phyloP scores from a whole-genome alignment of 2,329 filamentous ascomycete species.

The Pseudofabraea citricarpa region DNA sequence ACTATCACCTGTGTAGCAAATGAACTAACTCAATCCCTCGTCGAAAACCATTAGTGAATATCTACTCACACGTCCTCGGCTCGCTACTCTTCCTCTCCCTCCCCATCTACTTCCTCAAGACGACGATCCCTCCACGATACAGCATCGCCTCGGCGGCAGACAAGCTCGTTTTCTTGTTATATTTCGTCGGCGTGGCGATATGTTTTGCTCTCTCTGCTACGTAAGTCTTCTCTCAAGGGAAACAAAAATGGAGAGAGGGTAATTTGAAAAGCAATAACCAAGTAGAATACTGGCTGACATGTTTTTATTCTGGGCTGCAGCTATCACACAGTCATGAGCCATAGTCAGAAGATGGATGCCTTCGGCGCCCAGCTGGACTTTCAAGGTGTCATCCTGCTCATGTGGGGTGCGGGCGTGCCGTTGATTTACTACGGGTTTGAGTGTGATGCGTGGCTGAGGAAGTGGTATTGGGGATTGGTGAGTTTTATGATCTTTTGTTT shows the following conservation, averaged over 20 bases:
- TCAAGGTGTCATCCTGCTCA: constrained; percentile 55
- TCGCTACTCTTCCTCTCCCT: constrained; percentile 34
- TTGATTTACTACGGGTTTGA: constrained; percentile 52
- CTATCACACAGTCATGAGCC: constrained; percentile 53
- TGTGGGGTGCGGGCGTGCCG: constrained; percentile 57
- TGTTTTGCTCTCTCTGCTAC: constrained; percentile 42
- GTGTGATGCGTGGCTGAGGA: constrained; percentile 28
- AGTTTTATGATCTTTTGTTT: too few species aligned
- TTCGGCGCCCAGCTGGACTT: constrained; percentile 57
- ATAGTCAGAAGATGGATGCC: constrained; percentile 42
- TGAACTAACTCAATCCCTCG: background rate
- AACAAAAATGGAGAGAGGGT: too few species aligned
- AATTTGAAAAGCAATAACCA: too few species aligned
- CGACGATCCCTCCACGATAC: constrained; percentile 32
- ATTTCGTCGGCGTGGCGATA: constrained; percentile 37
- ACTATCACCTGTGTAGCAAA: too few species aligned
- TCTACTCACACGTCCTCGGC: constrained; percentile 40
- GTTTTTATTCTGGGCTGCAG: too few species aligned
- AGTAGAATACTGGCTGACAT: too few species aligned
- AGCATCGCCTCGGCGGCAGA: constrained; percentile 31
- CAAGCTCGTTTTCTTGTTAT: constrained; percentile 36
- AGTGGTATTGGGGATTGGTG: constrained; percentile 32
- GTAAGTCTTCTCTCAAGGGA: constrained; percentile 27
- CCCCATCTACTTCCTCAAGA: constrained; percentile 32
- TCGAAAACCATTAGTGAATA: constrained; percentile 34